Conservation (phyloP, 352 stramenopile species). For the Phytophthora parvispora region DNA sequence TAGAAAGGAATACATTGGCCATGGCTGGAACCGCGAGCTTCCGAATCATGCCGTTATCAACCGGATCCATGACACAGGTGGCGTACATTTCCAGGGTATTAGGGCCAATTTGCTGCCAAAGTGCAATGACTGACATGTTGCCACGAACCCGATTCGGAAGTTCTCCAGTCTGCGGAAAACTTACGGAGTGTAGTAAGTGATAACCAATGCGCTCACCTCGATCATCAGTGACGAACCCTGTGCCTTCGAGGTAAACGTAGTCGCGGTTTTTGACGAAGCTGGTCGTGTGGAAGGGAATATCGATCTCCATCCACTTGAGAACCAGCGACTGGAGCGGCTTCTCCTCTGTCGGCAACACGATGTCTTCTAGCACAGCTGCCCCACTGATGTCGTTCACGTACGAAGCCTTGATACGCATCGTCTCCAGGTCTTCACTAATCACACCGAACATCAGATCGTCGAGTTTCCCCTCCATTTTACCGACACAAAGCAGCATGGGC, state of each 20-base stretch:
- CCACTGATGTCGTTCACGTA: not conserved
- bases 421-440: not conserved
- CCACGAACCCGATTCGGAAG: slow-evolving; percentile 17
- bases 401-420: not conserved
- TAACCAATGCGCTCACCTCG: not conserved
- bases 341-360: not conserved
- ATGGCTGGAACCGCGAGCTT: slow-evolving; percentile 14
- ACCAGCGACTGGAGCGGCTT: not conserved
- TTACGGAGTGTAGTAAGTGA: not conserved
- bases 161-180: slow-evolving; percentile 18
- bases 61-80: slow-evolving; percentile 14
- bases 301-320: not conserved
- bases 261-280: not conserved
- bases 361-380: not conserved
- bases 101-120: slow-evolving; percentile 12
- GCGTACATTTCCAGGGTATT: slow-evolving; percentile 15
- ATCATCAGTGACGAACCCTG: not conserved
- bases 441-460: slow-evolving; percentile 24
- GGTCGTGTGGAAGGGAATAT: not conserved
- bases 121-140: slow-evolving; percentile 7
- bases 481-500: slow-evolving; percentile 7
- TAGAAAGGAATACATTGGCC: slow-evolving; percentile 12
- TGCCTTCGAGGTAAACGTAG: not conserved
- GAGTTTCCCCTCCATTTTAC: slow-evolving; percentile 19
- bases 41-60: slow-evolving; percentile 1